These are phyloP conservation scores for Carpinus viminea DNA, from an alignment of 306 rosid species.

Conservation along the genomic window DNA sequence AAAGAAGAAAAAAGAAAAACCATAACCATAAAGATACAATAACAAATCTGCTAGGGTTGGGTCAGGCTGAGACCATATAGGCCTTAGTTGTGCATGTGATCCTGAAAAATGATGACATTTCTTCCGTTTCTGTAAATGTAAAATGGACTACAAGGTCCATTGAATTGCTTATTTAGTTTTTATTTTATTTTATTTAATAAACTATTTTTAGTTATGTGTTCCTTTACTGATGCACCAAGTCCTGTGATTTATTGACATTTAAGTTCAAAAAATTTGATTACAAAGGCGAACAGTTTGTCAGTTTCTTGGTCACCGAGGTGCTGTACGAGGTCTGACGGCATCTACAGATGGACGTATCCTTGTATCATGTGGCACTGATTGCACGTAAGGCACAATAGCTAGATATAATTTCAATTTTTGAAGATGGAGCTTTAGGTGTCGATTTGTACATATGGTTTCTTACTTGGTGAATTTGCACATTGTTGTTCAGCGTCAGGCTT, in stretches of 20 bases:
- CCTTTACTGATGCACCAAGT: background rate
- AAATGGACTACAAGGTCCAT: background rate
- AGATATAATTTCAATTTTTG: background rate
- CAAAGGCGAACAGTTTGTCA: conserved; percentile 65
- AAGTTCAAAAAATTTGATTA: conserved; percentile 9
- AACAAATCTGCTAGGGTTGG: background rate
- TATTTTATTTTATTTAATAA: background rate
- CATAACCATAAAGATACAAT: background rate
- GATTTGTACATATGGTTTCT: background rate
- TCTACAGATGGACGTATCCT: conserved; percentile 78
- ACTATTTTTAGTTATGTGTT: background rate
- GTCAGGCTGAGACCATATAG: background rate
- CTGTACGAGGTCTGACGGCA: conserved; percentile 76
- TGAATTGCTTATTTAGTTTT: background rate
- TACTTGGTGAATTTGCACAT: conserved; percentile 20
- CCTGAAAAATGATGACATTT: background rate
- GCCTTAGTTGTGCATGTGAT: background rate
- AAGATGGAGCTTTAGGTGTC: background rate
- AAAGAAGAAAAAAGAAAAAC: no score
- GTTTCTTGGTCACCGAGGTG: conserved; percentile 95
- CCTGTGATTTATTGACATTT: background rate
- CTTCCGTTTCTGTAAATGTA: background rate
- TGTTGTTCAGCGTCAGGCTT: conserved; percentile 66
- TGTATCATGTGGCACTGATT: conserved; percentile 93
- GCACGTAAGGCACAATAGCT: conserved; percentile 58